These are phyloP conservation scores for Hanseniaspora thailandica DNA, from an alignment of 805 yeast species.

Conservation along the genomic window DNA sequence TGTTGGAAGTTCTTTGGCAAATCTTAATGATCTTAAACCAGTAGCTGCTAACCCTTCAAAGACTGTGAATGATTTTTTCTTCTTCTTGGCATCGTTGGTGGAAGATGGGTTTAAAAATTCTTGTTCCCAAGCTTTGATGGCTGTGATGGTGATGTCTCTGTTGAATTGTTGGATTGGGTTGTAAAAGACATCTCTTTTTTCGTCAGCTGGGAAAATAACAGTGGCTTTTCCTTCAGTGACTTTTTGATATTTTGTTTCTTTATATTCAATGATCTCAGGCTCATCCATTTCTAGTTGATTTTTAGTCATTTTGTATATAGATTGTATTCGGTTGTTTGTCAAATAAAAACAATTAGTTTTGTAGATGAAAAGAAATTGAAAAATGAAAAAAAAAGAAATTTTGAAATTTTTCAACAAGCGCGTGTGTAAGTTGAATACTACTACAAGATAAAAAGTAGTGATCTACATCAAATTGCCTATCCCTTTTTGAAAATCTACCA, in stretches of 20 bases:
- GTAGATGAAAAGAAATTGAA: neutral
- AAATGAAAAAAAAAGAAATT: neutral
- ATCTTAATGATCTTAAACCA: slow-evolving; percentile 85
- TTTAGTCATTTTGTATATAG: neutral
- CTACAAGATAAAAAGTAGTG: no score
- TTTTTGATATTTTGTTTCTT: slow-evolving; percentile 22
- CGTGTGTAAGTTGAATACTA: no score
- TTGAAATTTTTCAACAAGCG: no score
- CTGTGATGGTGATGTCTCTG: slow-evolving; percentile 76
- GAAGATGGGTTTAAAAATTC: slow-evolving; percentile 32
- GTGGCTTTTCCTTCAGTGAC: slow-evolving; percentile 71
- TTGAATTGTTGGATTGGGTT: slow-evolving; percentile 96
- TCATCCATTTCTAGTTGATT: slow-evolving; percentile 20
- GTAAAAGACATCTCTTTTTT: slow-evolving; percentile 63
- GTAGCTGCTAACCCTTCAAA: slow-evolving; percentile 91
- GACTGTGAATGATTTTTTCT: slow-evolving; percentile 37
- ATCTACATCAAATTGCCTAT: no score
- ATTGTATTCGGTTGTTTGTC: no score
- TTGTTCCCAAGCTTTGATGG: slow-evolving; percentile 77
- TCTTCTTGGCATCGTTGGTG: slow-evolving; percentile 23
- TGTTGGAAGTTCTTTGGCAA: slow-evolving; percentile 76
- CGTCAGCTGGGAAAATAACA: slow-evolving; percentile 68
- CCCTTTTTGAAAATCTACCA: no score
- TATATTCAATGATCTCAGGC: slow-evolving; percentile 28
- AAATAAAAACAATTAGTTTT: neutral